Base-by-base conservation (phyloP, 2,329 filamentous ascomycete genomes). In the Fusarium chaquense region DNA sequence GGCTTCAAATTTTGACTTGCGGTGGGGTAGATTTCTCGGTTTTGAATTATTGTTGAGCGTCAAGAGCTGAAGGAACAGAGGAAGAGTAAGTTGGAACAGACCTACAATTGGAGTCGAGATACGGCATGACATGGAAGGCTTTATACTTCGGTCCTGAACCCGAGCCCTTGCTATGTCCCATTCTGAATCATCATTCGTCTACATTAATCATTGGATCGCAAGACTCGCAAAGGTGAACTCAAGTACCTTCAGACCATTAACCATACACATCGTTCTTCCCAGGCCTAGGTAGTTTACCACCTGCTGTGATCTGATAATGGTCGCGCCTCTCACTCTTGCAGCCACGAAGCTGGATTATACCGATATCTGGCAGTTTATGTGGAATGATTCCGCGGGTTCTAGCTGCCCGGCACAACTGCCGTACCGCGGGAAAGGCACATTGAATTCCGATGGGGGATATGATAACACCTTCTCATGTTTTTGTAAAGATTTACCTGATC, bases 391-490 rank as follows among this genome's bases (percentile, higher is more conserved):
- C 28, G 45, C n/a, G 59, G 51, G 24, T 32, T 43, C 38, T 22
- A 36, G 50, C 24, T 58, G 51, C 28, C 38, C 45, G 33, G 24
- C n/a, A 58, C 32, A 65, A 51, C 33, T 65, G 41, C 60, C 52
- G 45, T 40, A 22, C 59, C 52, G 50, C 52, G 44, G 62, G 49
- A 32, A n/a, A n/a, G 26, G 18, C 20, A 18, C 15, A 22, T 40
- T 46, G 45, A 8, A n/a, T 40, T 57, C 35, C 33, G 38, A 38
- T 22, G 12, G n/a, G 36, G 38, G 13, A 28, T 41, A 20, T 8
- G 24, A 46, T 38, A 24, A 13, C 13, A 18, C 13, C 6, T 44
- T 35, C n/a, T 22, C 15, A 1, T n/a, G 13, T 30, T 22, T n/a
- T 20, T 26, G 11, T 15, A 18, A 7, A 12, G 16, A 28, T 20